Percentiles rank a stretch among this genome's conserved stretches.
These are phyloP conservation scores for Erucastrum elatum DNA, from an alignment of 345 rosid genomes.

Conservation along the genomic window DNA sequence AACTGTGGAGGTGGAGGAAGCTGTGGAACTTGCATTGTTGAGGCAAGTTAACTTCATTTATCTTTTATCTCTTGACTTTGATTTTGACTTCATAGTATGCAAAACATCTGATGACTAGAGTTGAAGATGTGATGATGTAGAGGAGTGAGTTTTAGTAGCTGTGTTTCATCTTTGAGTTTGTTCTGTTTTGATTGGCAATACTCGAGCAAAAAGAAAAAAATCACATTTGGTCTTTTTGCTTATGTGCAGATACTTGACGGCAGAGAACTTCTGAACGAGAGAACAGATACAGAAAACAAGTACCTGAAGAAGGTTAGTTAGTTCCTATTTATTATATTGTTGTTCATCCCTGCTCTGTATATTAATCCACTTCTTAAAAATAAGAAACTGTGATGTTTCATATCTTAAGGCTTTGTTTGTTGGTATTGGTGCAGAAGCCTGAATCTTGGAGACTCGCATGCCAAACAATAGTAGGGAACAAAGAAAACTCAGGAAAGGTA, in stretches of 20 bases:
- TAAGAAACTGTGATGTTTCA: neutral
- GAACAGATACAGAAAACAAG: slow-evolving; percentile 61
- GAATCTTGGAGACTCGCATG: slow-evolving; percentile 1
- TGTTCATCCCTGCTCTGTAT: neutral
- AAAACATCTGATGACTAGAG: neutral
- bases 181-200: neutral
- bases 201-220: neutral
- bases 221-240: slow-evolving; percentile 11
- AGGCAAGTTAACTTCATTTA: neutral
- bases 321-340: neutral
- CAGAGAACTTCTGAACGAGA: slow-evolving; percentile 71
- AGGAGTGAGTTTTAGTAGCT: neutral
- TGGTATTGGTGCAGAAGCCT: neutral
- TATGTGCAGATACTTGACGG: slow-evolving; percentile 68
- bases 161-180: neutral
- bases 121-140: neutral
- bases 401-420: neutral
- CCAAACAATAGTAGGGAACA: slow-evolving; percentile 7
- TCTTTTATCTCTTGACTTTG: neutral
- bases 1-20: slow-evolving; percentile 93
- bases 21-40: neutral
- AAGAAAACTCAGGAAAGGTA: slow-evolving; percentile 9
- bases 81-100: too few relatives aligned
- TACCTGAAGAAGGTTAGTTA: neutral
- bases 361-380: neutral